Conservation (phyloP, 495 filamentous ascomycete species). For the Penicillium malachiteum region DNA sequence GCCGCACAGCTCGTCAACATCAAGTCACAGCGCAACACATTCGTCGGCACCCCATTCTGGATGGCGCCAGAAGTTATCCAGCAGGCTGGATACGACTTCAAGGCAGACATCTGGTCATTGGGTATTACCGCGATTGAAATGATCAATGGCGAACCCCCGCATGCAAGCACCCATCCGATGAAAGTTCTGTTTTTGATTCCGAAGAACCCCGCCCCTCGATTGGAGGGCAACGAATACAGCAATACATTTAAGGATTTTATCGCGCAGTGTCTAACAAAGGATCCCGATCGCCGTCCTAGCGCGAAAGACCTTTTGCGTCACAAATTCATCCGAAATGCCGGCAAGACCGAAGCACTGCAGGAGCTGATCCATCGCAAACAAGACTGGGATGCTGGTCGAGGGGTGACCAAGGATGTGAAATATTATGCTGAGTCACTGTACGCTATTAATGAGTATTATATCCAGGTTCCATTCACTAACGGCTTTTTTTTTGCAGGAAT, state of each 20-base stretch:
- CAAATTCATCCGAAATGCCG: slow-evolving; percentile 81
- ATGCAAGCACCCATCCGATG: slow-evolving; percentile 92
- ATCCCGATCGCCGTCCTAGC: slow-evolving; percentile 77
- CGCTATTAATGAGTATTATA: slow-evolving; percentile 19
- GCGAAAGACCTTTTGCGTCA: slow-evolving; percentile 90
- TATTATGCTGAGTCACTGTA: slow-evolving; percentile 89
- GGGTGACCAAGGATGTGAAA: slow-evolving; percentile 59
- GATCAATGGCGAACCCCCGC: slow-evolving; percentile 87
- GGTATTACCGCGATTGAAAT: slow-evolving; percentile 96
- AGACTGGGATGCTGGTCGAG: slow-evolving; percentile 68
- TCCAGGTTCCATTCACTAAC: slow-evolving; percentile 12
- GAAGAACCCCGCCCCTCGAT: slow-evolving; percentile 79
- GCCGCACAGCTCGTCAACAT: slow-evolving; percentile 96
- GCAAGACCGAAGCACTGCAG: slow-evolving; percentile 78
- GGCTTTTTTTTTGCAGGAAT: slow-evolving; percentile 36
- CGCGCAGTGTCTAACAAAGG: slow-evolving; percentile 83
- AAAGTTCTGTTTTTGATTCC: slow-evolving; percentile 98
- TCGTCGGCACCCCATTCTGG: slow-evolving; percentile 99
- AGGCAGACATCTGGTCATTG: slow-evolving; percentile 96
- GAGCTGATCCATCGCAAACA: slow-evolving; percentile 86
- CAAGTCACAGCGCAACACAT: slow-evolving; percentile 96
- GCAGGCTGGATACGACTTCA: slow-evolving; percentile 94
- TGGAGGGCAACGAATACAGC: slow-evolving; percentile 83
- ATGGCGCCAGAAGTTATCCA: slow-evolving; percentile 99
- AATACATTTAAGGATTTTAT: slow-evolving; percentile 94